Percentiles rank a stretch among this genome's conserved stretches.
Conservation (phyloP, 257 asterid species). For the Parsonsia alboflavescens region DNA sequence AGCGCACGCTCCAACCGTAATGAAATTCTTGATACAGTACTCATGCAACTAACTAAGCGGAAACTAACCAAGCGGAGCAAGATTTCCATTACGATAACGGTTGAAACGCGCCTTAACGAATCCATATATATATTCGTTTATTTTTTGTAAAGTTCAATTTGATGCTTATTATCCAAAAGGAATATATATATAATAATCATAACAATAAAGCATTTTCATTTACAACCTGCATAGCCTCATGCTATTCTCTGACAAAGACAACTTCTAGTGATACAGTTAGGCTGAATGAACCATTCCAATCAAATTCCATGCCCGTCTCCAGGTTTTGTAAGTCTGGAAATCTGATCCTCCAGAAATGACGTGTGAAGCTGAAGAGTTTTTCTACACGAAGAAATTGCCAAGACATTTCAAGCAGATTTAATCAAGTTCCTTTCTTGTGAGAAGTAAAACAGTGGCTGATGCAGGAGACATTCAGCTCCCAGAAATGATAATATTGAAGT, state of each 20-base stretch:
- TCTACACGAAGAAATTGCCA: neutral
- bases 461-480: constrained; percentile 9
- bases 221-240: neutral
- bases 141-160: too few species aligned
- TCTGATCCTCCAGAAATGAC: neutral
- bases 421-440: neutral
- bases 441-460: neutral
- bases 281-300: neutral
- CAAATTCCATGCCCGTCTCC: neutral
- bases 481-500: neutral
- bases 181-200: too few species aligned
- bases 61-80: too few species aligned
- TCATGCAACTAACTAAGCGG: too few species aligned
- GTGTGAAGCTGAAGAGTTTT: neutral
- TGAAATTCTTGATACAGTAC: too few species aligned
- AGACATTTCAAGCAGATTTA: neutral
- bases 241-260: neutral
- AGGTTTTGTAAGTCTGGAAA: neutral
- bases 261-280: neutral
- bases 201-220: neutral
- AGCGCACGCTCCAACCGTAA: too few species aligned
- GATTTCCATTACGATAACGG: too few species aligned
- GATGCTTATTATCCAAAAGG: too few species aligned
- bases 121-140: too few species aligned
- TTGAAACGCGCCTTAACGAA: too few species aligned